A percentile compares a stretch with the other conserved stretches of the same genome.
phyloP scores from a whole-genome alignment of 768 basidiomycete genomes.

The Amanita thiersii region DNA sequence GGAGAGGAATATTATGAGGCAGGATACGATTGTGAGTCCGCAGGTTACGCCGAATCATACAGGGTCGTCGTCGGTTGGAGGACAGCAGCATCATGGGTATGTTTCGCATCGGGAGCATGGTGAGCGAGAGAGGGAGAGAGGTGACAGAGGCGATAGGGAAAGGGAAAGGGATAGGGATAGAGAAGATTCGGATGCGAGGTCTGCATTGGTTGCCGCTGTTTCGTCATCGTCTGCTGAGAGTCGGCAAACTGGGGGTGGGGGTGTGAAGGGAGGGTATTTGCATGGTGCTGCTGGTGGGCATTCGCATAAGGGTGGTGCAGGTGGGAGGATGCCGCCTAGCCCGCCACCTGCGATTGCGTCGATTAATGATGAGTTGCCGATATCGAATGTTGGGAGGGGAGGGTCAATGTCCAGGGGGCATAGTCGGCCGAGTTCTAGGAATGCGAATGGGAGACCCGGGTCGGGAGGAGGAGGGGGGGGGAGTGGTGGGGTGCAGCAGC shows the following conservation, averaged over 20 bases:
- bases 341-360: constrained; percentile 8
- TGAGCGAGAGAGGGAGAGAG: constrained; percentile 3
- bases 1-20: constrained; percentile 17
- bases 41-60: constrained; percentile 12
- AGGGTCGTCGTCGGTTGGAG: constrained; percentile 4
- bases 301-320: constrained; percentile 15
- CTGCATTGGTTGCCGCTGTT: constrained; percentile 7
- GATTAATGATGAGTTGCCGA: constrained; percentile 16
- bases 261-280: not conserved
- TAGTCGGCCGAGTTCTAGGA: constrained; percentile 17
- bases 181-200: constrained; percentile 6
- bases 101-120: constrained; percentile 1
- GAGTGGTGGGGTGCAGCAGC: not conserved
- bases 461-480: constrained; percentile 5
- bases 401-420: constrained; percentile 9
- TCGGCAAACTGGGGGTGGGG: not conserved
- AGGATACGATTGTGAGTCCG: constrained; percentile 18
- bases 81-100: constrained; percentile 12
- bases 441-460: constrained; percentile 7
- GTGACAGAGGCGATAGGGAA: not conserved
- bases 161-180: not conserved
- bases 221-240: not conserved
- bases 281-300: constrained; percentile 1
- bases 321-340: constrained; percentile 10
- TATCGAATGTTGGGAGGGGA: constrained; percentile 22